Base-by-base conservation (phyloP, 2,329 filamentous ascomycete genomes). In the Fusarium papillatum region DNA sequence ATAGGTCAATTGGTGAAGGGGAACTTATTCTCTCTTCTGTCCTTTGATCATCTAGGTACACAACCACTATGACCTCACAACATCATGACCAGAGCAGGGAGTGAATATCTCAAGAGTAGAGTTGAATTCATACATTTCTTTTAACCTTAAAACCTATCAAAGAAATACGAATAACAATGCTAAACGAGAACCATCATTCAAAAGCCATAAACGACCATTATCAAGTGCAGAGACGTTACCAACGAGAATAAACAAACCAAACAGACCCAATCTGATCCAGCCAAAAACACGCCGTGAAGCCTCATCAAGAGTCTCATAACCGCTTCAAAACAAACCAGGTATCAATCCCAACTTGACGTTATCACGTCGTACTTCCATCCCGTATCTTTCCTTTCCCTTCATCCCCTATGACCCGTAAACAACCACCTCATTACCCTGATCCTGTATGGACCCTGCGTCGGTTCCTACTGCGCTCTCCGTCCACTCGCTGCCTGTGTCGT, bases 401-500 rank as follows among this genome's bases (percentile, higher is more conserved):
- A 31, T 62, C 43, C 11, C 24, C 59, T 68, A 82, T 70, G 79
- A 78, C 41, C 80, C 83, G 64, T 83, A 82, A 39, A 85, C 79
- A 43, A 85, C 80, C 55, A 86, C 70, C 68, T 84, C 83, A 41
- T 82, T 81, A 7, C 79, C 81, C 36, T 84, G 80, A 7, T 78
- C 81, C 36, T 84, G 80, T 72, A 59, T 74, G 76, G 48, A 77
- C 64, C 34, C 78, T 68, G 55, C 78, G 70, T 66, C 75, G 72
- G 67, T 82, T 73, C 64, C 83, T 34, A 83, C 78, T 7, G 79
- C 84, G 68, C 86, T 88, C 77, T 86, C 87, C 4, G 87, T 88
- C 85, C 86, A 89, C 68, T 89, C 86, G 71, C 87, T 89, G 34
- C 81, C 83, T 31, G 80, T 82, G 50, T 86, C 85, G 53, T 86